Conservation (phyloP, 192 early-diverging fungal genomes). For the Phlyctochytrium planicorne region DNA sequence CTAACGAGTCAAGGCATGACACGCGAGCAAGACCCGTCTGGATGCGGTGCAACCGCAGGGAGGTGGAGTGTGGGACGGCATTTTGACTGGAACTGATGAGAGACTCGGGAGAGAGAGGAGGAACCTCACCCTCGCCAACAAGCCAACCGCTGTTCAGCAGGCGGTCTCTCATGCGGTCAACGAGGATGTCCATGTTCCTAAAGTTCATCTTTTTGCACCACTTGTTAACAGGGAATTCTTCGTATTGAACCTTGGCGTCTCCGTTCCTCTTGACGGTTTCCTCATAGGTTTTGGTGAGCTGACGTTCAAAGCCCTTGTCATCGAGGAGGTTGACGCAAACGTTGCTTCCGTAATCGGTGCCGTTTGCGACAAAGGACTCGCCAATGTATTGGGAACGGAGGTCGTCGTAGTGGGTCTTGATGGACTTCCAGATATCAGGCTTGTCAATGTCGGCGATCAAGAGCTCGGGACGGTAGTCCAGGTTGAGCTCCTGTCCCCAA, state of each 20-base stretch:
- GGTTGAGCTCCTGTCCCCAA: slow-evolving; percentile 52
- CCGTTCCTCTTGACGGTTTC: slow-evolving; percentile 34
- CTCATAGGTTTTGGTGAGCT: slow-evolving; percentile 45
- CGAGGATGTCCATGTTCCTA: slow-evolving; percentile 51
- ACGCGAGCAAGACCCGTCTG: slow-evolving; percentile 52
- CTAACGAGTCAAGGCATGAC: slow-evolving; percentile 55
- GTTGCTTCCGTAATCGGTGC: slow-evolving; percentile 36
- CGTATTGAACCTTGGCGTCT: slow-evolving; percentile 46
- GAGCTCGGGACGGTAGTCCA: slow-evolving; percentile 46
- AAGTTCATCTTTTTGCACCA: slow-evolving; percentile 56
- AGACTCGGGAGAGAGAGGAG: slow-evolving; percentile 8
- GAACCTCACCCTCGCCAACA: slow-evolving; percentile 47
- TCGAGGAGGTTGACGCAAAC: slow-evolving; percentile 58
- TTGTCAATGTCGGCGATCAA: slow-evolving; percentile 41
- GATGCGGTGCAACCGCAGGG: slow-evolving; percentile 12
- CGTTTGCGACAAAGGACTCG: slow-evolving; percentile 32
- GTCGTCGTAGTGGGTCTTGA: slow-evolving; percentile 47
- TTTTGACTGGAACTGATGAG: not conserved
- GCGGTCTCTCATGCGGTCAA: slow-evolving; percentile 44
- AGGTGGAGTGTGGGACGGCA: slow-evolving; percentile 8
- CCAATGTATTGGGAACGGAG: slow-evolving; percentile 47
- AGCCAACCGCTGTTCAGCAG: slow-evolving; percentile 48
- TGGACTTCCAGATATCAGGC: slow-evolving; percentile 37
- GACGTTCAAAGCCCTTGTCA: slow-evolving; percentile 46
- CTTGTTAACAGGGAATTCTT: slow-evolving; percentile 55